Evolutionary conservation across 139 green algal species (phyloP), one percentile per base, ranked within the genome.

Genomic region (Tetratostichococcus sp.): DNA sequence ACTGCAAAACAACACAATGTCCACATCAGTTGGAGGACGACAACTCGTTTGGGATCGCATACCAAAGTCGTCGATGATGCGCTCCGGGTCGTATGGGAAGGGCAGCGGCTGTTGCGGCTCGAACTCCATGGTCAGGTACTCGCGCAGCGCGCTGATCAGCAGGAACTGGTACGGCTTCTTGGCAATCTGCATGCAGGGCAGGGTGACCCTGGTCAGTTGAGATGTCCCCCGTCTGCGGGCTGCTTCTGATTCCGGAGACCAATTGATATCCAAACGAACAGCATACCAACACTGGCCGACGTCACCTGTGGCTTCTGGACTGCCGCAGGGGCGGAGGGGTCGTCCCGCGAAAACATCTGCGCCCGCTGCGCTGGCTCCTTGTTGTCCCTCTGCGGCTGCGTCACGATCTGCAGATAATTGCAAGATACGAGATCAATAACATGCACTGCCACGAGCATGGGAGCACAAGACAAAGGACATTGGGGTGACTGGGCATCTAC

Each of bases 91-190:
- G 22, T 80, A 78, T 19, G 76, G 57, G 74, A 89, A 91, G 26
- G 81, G 67, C 22, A 71, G 67, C 34, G 66, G 35, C 25, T 14
- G 31, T 23, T 71, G 71, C 21, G 79, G 73, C 28, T 43, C 67
- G 74, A 97, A 86, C 75, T 99, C 96, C 35, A 95, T 79, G 25
- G 85, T 84, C 32, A 99, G 85, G 80, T 99, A 99, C 86, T 99
- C 96, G 0, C 96, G 83, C 82, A 98, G 85, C n/a, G 95, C 82
- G 72, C 58, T 81, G 28, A 95, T 88, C 75, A 90, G 75, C 73
- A 97, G 78, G 58, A 97, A 91, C 84, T 98, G 93, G 82, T 92
- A 98, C 1, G 96, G 95, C 84, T 98, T 98, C 43, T 86, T 84
- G 16, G 88, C 83, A 22, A 97, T 84, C 81, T 97, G 84, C 11